phyloP scores from a whole-genome alignment of 345 rosid species.

The Microthlaspi erraticum region DNA sequence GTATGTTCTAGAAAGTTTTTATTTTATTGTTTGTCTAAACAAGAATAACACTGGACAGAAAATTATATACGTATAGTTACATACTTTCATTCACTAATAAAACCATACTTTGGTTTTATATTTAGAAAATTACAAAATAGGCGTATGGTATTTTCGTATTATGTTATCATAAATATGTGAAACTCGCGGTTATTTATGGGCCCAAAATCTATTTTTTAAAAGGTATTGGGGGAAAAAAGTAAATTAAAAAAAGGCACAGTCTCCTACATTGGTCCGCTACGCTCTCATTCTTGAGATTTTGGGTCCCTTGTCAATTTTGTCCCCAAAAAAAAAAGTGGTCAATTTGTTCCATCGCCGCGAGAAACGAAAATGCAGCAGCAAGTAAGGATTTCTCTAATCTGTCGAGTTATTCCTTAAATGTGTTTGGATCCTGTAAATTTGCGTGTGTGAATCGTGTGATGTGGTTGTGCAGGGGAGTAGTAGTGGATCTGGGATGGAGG shows the following conservation, averaged over 20 bases:
- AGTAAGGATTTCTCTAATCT: slow-evolving; percentile 14
- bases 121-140: no score
- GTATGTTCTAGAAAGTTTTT: not conserved
- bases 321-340: not conserved
- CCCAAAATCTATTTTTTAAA: no score
- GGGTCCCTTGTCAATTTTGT: no score
- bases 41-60: not conserved
- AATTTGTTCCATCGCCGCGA: not conserved
- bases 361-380: slow-evolving; percentile 40
- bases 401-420: not conserved
- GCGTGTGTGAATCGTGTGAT: not conserved
- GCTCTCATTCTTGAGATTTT: no score
- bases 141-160: no score
- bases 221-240: no score
- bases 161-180: no score
- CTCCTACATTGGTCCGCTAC: no score
- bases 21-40: not conserved
- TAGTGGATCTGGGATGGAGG: slow-evolving; percentile 82
- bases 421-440: not conserved
- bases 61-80: not conserved
- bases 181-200: no score
- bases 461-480: slow-evolving; percentile 53
- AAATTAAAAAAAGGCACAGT: no score
- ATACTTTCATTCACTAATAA: no score
- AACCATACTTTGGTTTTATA: no score